These are phyloP conservation scores for Trichothecium sympodiale DNA, from an alignment of 2,329 filamentous ascomycete species.

Conservation along the genomic window DNA sequence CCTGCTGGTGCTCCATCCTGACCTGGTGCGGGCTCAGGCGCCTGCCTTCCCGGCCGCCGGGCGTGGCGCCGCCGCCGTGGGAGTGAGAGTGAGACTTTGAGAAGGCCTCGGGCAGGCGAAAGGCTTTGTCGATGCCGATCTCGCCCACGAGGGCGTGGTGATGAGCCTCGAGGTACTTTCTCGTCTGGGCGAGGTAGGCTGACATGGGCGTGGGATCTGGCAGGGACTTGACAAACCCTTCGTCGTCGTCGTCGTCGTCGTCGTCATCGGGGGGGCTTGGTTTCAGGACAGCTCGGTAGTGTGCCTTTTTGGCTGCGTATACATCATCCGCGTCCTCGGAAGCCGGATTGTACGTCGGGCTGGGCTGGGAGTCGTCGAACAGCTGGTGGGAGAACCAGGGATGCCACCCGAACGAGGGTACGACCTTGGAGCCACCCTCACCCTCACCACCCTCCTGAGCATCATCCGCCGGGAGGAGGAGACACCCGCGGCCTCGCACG, in stretches of 20 bases:
- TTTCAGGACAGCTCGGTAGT: slow-evolving; percentile 17
- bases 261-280: slow-evolving; percentile 21
- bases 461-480: too few species aligned
- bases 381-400: slow-evolving; percentile 78
- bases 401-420: slow-evolving; percentile 80
- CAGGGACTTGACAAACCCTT: slow-evolving; percentile 34
- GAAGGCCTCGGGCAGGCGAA: slow-evolving; percentile 55
- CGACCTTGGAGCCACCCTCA: slow-evolving; percentile 14
- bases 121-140: slow-evolving; percentile 66
- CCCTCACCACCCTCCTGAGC: slow-evolving; percentile 3
- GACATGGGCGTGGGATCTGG: slow-evolving; percentile 52
- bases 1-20: slow-evolving; percentile 55
- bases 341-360: slow-evolving; percentile 23
- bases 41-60: slow-evolving; percentile 60
- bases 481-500: slow-evolving; percentile 15
- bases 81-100: slow-evolving; percentile 9
- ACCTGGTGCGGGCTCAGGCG: slow-evolving; percentile 58
- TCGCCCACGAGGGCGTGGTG: slow-evolving; percentile 64
- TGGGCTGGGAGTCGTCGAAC: slow-evolving; percentile 43
- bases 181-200: slow-evolving; percentile 44
- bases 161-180: slow-evolving; percentile 40
- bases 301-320: too few species aligned
- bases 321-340: slow-evolving; percentile 9
- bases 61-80: slow-evolving; percentile 38
- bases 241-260: slow-evolving; percentile 17